Percentiles rank a stretch among this genome's conserved stretches.
These are phyloP conservation scores for Lactarius psammicola DNA, from an alignment of 768 basidiomycete genomes.

Conservation along the genomic window DNA sequence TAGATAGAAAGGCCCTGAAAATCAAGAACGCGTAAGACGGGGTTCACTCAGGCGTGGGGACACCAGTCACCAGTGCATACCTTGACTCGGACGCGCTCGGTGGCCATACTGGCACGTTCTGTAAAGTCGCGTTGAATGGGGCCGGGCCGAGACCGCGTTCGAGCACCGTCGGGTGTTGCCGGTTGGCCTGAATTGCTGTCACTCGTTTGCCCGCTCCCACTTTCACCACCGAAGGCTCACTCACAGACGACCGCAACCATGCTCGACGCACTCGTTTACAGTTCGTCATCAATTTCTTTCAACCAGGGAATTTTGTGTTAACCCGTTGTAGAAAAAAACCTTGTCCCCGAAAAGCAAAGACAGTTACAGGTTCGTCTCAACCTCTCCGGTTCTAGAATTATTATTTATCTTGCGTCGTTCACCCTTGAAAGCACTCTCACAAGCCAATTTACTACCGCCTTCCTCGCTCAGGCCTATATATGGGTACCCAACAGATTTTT, in stretches of 20 bases:
- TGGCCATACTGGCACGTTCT: conserved; percentile 45
- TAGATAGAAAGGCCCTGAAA: conserved; percentile 79
- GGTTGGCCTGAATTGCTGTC: conserved; percentile 14
- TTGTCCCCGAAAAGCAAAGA: conserved; percentile 63
- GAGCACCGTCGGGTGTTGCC: conserved; percentile 38
- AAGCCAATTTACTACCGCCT: conserved; percentile 57
- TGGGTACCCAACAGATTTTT: conserved; percentile 46
- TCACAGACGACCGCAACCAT: conserved; percentile 35
- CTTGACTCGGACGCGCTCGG: conserved; percentile 76
- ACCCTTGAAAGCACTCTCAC: conserved; percentile 38
- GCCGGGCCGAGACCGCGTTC: conserved; percentile 2
- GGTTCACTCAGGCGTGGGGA: conserved; percentile 16
- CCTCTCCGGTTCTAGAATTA: neutral
- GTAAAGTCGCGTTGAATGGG: too few species aligned
- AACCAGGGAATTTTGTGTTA: too few species aligned
- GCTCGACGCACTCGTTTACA: conserved; percentile 63
- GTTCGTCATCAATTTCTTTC: conserved; percentile 41
- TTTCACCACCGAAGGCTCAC: conserved; percentile 11
- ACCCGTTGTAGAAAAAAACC: conserved; percentile 53
- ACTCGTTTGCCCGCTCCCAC: conserved; percentile 27
- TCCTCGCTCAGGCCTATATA: conserved; percentile 61
- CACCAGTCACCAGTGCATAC: conserved; percentile 45
- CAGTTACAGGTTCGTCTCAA: conserved; percentile 55
- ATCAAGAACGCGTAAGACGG: conserved; percentile 14
- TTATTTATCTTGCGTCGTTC: neutral